Percentiles rank a stretch among this genome's conserved stretches.
Conservation (phyloP, 1,139 yeast genomes). For the Saccharomyces hybrid region DNA sequence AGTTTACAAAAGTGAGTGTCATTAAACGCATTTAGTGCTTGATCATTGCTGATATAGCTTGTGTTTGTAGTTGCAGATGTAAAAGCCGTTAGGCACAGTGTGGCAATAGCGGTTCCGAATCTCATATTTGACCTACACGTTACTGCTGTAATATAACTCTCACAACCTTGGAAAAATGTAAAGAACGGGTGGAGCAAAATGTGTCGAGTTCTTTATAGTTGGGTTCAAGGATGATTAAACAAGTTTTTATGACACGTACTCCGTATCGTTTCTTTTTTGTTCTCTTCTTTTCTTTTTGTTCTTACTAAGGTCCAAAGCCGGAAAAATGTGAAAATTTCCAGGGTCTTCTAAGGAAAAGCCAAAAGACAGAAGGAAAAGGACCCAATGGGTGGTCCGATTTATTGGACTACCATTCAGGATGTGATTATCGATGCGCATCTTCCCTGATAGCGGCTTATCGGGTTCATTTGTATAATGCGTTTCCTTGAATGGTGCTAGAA, state of each 20-base stretch:
- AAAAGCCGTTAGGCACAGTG: neutral
- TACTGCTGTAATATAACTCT: neutral
- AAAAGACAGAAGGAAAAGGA: conserved; percentile 3
- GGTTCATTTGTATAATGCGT: too few species aligned
- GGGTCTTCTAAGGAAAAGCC: neutral
- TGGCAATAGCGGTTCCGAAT: neutral
- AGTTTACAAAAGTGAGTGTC: conserved; percentile 31
- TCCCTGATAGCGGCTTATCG: neutral
- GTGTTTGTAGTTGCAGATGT: neutral
- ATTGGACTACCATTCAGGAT: neutral
- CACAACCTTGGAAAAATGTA: neutral
- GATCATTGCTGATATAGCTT: neutral
- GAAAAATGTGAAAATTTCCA: neutral
- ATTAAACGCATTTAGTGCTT: conserved; percentile 1
- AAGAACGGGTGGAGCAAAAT: neutral
- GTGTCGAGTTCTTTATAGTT: neutral
- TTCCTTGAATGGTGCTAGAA: too few species aligned
- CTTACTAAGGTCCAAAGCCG: neutral
- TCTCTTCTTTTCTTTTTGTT: neutral
- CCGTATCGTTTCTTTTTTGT: conserved; percentile 1
- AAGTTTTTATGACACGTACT: neutral
- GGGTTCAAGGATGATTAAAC: neutral
- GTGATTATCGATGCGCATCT: neutral
- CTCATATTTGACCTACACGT: neutral
- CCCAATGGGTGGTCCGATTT: neutral